Evolutionary conservation across 1,139 yeast species (phyloP), one percentile per base, ranked within the genome.

Genomic region (Hemisphaericaspora xylofermentans): DNA sequence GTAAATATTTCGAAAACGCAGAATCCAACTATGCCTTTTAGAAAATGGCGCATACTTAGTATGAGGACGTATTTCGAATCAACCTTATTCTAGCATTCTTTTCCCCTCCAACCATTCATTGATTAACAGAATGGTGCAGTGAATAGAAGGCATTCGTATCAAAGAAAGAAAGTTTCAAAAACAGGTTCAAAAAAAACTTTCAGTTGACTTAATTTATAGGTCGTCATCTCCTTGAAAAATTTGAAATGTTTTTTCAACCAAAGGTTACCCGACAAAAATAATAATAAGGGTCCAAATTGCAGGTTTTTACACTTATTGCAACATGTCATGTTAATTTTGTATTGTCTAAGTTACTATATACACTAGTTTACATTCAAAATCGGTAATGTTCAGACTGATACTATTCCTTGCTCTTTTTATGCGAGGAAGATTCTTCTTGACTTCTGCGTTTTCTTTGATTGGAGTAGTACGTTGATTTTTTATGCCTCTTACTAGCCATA

Each of bases 401-500:
- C 5, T 17, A 6, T 19, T 31, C 33, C 13, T 33, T 33, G 22
- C 13, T 33, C 36, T 33, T 31, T 13, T 31, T 31, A 31, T 18
- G 5, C 9, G 10, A 19, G 8, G 16, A 16, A 31, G 18, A 9
- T 12, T 41, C 44, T 33, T 45, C 42, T 18, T 36, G 35, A 33
- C 52, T 56, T 39, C 49, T 53, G 5, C 53, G 42, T 32, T 54
- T 52, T 29, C 48, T 49, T 21, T 49, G 54, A 7, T 49, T 48
- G 2, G 22, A 8, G n/a, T 33, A 33, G 5, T 52, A 49, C 14
- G 55, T 42, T 40, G 51, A 59, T 38, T 57, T 56, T 47, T 54
- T 64, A 48, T 88, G 96, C 43, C 86, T 72, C 45, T 80, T 70
- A 45, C 96, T 83, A 19, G 68, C 65, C 36, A 80, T 44, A 60